Percentiles rank a stretch among this genome's conserved stretches.
These are phyloP conservation scores for Nidula niveotomentosa DNA, from an alignment of 1,284 basidiomycete species.

Conservation along the genomic window DNA sequence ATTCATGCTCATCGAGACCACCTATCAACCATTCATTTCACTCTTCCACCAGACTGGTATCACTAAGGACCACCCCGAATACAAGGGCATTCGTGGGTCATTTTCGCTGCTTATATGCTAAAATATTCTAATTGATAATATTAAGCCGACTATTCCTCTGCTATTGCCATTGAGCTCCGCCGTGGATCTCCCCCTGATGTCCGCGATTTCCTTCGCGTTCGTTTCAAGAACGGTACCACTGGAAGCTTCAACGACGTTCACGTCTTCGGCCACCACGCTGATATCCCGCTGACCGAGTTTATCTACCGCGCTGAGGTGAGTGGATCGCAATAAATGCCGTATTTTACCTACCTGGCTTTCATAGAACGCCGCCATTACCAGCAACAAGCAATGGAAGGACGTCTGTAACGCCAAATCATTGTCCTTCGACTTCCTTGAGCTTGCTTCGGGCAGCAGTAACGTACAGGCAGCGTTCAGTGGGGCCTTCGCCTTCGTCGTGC, in stretches of 20 bases:
- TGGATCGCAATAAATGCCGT: neutral
- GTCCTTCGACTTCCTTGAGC: slow-evolving; percentile 25
- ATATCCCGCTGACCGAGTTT: slow-evolving; percentile 78
- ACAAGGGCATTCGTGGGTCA: slow-evolving; percentile 63
- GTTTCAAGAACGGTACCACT: slow-evolving; percentile 82
- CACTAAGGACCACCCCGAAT: slow-evolving; percentile 52
- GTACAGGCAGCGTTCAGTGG: slow-evolving; percentile 40
- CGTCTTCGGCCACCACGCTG: slow-evolving; percentile 67
- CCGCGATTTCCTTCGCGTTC: slow-evolving; percentile 78
- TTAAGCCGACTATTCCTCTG: slow-evolving; percentile 79
- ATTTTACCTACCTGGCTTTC: slow-evolving; percentile 3
- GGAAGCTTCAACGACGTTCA: slow-evolving; percentile 59
- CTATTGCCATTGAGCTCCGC: slow-evolving; percentile 78
- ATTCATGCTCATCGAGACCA: slow-evolving; percentile 73
- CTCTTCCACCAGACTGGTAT: slow-evolving; percentile 79
- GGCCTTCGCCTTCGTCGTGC: slow-evolving; percentile 42
- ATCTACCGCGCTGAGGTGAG: slow-evolving; percentile 70
- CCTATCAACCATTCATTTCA: slow-evolving; percentile 89
- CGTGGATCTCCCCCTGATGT: slow-evolving; percentile 70
- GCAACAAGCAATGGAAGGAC: slow-evolving; percentile 67
- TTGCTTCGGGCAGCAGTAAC: slow-evolving; percentile 16
- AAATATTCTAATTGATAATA: slow-evolving; percentile 1
- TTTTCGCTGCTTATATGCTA: neutral
- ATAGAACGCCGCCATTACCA: slow-evolving; percentile 64
- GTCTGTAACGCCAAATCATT: slow-evolving; percentile 42